phyloP scores from a whole-genome alignment of 2,329 filamentous ascomycete species.

The Verticillium klebahnii region DNA sequence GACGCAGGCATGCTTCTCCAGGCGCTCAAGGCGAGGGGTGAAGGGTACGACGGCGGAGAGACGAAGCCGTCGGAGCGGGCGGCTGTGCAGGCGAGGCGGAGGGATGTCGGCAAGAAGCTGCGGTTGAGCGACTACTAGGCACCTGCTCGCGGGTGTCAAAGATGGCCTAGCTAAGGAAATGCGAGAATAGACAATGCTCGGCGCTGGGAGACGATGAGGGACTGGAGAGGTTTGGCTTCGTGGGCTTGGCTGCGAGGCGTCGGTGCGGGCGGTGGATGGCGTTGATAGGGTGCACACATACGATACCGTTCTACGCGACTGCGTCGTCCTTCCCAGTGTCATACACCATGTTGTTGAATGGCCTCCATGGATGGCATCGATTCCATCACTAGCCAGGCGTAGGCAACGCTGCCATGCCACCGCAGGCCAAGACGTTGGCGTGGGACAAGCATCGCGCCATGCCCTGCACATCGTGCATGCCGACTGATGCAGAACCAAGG shows the following conservation, averaged over 20 bases:
- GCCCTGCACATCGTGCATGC: no score
- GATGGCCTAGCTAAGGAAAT: background rate
- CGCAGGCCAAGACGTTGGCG: no score
- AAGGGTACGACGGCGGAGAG: slow-evolving; percentile 43
- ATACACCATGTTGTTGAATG: background rate
- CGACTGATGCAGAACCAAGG: background rate
- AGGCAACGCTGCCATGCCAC: no score
- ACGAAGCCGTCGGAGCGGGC: slow-evolving; percentile 55
- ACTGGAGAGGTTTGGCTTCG: background rate
- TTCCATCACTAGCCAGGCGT: background rate
- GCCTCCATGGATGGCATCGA: background rate
- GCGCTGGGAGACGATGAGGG: no score
- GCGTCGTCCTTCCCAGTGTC: background rate
- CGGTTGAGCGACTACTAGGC: slow-evolving; percentile 62
- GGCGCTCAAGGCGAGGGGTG: slow-evolving; percentile 70
- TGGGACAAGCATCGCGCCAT: background rate
- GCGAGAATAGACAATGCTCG: background rate
- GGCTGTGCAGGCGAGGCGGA: slow-evolving; percentile 49
- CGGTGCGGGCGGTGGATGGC: background rate
- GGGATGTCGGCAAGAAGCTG: slow-evolving; percentile 72
- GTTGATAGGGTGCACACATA: background rate
- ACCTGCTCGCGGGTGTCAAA: background rate
- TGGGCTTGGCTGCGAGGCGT: background rate
- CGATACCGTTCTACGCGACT: background rate
- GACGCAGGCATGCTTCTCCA: slow-evolving; percentile 93